Evolutionary conservation across 306 rosid genomes (phyloP).

Genomic region (Luffa acutangula): DNA sequence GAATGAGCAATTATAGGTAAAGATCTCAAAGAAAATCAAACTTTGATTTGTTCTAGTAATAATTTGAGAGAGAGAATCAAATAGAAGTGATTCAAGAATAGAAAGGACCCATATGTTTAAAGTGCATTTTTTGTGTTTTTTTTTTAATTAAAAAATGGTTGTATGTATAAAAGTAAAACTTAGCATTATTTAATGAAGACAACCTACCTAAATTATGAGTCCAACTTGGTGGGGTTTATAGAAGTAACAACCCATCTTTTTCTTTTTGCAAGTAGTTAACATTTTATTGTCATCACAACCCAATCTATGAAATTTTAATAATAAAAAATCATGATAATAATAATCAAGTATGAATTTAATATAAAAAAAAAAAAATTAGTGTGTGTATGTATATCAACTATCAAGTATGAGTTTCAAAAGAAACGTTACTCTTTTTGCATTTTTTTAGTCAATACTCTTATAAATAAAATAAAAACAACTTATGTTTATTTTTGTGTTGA

Average conservation of each 20-base stretch:
- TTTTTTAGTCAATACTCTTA: background rate
- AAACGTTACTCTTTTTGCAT: background rate
- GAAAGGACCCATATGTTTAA: background rate
- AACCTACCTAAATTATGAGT: background rate
- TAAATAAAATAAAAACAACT: background rate
- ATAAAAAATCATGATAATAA: background rate
- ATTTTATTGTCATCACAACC: background rate
- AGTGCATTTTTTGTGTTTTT: background rate
- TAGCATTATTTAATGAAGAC: background rate
- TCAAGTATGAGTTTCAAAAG: background rate
- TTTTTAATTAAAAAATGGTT: background rate
- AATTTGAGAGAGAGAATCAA: background rate
- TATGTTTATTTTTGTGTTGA: background rate
- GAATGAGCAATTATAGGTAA: background rate
- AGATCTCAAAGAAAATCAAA: background rate
- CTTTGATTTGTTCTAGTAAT: background rate
- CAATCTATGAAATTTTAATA: background rate
- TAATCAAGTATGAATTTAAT: background rate
- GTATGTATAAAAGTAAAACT: background rate
- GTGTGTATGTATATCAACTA: background rate
- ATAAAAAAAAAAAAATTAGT: too few species aligned
- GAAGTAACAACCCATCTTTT: background rate
- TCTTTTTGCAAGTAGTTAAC: background rate
- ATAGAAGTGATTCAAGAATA: background rate
- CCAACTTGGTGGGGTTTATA: conserved; percentile 5